Base-by-base conservation (phyloP, 106 monocot genomes). In the Allium sativum region DNA sequence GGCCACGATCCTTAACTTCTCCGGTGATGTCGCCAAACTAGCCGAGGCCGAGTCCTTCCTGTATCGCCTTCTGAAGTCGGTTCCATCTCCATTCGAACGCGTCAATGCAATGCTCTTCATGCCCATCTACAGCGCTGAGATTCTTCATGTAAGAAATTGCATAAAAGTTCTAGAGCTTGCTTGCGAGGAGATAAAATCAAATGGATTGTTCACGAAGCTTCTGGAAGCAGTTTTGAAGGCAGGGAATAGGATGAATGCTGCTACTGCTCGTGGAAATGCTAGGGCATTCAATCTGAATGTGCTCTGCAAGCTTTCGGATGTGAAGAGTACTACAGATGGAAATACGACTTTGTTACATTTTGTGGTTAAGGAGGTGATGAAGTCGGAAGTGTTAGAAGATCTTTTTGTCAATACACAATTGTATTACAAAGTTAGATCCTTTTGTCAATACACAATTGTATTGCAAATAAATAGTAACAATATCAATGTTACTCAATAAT, bases 231-330 rank as follows among this genome's bases (percentile, higher is more conserved):
- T 90, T 21, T 75, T 95, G 14, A 90, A 90, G 55, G 95, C 95
- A 31, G 31, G 95, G 0, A 95, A 95, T 62, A 61, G 86, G n/a
- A 87, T 95, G 84, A 95, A 95, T 44, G 95, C 90, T 42, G 95
- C 90, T 19, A 95, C 95, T 0, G 72, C 90, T 14, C 60, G 90
- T n/a, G 95, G 95, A 15, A 82, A 95, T 45, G 95, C 95, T 5
- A 83, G 84, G 67, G 95, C 95, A 2, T 95, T 95, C 77, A 87
- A 95, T 73, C 77, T 95, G 40, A 59, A 74, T 6, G 74, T 90
- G 0, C 74, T 95, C 18, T 58, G 79, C 50, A 95, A 95, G 73
- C 81, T 95, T 22, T 79, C 95, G 21, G 95, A 90, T 60, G 87
- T 95, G 45, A 95, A 90, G 79, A 90, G 90, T 77, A 90, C 77